Evolutionary conservation across 2,329 filamentous ascomycete species (phyloP).

Genomic region (Diaporthe amygdali): DNA sequence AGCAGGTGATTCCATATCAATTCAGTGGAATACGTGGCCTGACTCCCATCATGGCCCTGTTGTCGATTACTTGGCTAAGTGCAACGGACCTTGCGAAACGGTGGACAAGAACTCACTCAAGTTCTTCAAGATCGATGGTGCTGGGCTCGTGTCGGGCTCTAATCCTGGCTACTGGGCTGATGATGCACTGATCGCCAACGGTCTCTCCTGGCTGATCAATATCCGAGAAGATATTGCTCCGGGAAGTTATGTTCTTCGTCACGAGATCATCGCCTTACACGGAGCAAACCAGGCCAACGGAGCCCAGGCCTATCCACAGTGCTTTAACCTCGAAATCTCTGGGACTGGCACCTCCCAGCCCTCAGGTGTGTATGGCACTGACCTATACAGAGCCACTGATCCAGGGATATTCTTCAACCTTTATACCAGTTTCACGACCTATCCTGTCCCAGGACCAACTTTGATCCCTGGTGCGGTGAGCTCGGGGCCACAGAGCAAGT

Average conservation of each 20-base stretch:
- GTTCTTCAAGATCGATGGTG: constrained; percentile 69
- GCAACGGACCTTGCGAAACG: constrained; percentile 53
- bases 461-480: constrained; percentile 12
- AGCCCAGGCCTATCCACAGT: constrained; percentile 54
- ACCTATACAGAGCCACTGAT: constrained; percentile 30
- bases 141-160: constrained; percentile 53
- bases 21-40: constrained; percentile 46
- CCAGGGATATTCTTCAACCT: constrained; percentile 33
- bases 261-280: constrained; percentile 55
- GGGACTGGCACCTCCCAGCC: constrained; percentile 39
- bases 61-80: constrained; percentile 68
- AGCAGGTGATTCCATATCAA: constrained; percentile 42
- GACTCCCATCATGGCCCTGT: constrained; percentile 55
- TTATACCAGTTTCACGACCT: constrained; percentile 27
- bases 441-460: constrained; percentile 33
- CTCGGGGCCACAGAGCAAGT: neutral
- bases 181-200: constrained; percentile 50
- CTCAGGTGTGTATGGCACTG: constrained; percentile 31
- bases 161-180: constrained; percentile 57
- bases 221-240: constrained; percentile 42
- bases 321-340: constrained; percentile 48
- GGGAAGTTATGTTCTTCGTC: constrained; percentile 51
- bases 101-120: constrained; percentile 58
- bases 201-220: constrained; percentile 48
- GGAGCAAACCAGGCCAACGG: constrained; percentile 43